Evolutionary conservation across 1,284 basidiomycete genomes (phyloP), one percentile per base, ranked within the genome.

Genomic region (Erythrobasidium hasegawianum): DNA sequence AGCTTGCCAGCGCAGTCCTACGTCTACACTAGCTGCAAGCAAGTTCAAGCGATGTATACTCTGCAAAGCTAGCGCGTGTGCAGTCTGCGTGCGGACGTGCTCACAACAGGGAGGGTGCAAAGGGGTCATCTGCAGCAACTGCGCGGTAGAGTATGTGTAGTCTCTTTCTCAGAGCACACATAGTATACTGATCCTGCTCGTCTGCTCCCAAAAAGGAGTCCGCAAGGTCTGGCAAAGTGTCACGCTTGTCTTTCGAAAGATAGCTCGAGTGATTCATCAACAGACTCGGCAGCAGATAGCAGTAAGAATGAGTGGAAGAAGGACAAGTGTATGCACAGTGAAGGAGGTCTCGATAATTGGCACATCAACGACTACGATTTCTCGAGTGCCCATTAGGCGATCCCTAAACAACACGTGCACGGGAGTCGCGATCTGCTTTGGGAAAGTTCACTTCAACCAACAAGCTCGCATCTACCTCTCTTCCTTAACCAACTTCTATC

Each of bases 41-140:
- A 47, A 47, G 43, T 47, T 47, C 43, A 47, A 47, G 43, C 5
- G 22, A 24, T 47, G 43, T 47, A 24, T n/a, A 18, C 43, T 47
- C 16, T 47, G 43, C 43, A 47, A 24, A n/a, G 43, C n/a, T 8
- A n/a, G 16, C n/a, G 43, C 43, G n/a, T 47, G 43, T 24, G 43
- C 22, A 4, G 43, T 47, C 4, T 47, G 43, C 43, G 43, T 47
- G n/a, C 4, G 43, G 43, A n/a, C 16, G 16, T 47, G 43, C 43
- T n/a, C 43, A 47, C 16, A 24, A 24, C 43, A n/a, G 7, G 43
- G 43, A 24, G 43, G 22, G 4, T 47, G 43, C 43, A n/a, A n/a
- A 24, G 43, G 43, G n/a, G n/a, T 47, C 22, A 14, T 47, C 5
- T 47, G 43, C 43, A 47, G 43, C 43, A 47, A 47, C 5, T 47